A percentile compares a stretch with the other conserved stretches of the same genome.
phyloP scores from a whole-genome alignment of 1,284 basidiomycete genomes.

The Fistulinella cinereoalba region DNA sequence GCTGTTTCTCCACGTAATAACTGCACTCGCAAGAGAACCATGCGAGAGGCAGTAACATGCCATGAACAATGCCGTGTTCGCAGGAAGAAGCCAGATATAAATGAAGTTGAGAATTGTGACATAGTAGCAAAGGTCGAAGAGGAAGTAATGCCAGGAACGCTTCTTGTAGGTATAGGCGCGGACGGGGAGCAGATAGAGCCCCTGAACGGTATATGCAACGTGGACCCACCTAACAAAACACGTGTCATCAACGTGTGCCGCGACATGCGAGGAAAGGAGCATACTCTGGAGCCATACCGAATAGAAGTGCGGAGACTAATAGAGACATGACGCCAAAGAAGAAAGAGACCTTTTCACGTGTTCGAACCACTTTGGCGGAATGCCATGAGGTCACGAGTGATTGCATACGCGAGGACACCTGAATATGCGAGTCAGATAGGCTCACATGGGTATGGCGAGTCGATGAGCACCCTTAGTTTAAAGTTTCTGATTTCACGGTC shows the following conservation, averaged over 20 bases:
- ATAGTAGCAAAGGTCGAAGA: conserved; percentile 92
- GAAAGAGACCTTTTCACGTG: conserved; percentile 89
- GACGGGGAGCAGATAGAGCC: conserved; percentile 74
- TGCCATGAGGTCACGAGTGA: conserved; percentile 77
- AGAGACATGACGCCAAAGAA: conserved; percentile 89
- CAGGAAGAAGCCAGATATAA: conserved; percentile 83
- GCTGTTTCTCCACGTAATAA: conserved; percentile 95
- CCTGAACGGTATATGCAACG: conserved; percentile 73
- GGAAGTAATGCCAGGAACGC: conserved; percentile 89
- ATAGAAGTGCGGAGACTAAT: conserved; percentile 79
- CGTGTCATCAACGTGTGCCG: conserved; percentile 8
- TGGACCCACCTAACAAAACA: conserved; percentile 67
- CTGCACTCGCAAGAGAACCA: conserved; percentile 86
- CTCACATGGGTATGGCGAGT: background rate
- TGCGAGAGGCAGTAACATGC: conserved; percentile 87
- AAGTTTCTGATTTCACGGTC: conserved; percentile 84
- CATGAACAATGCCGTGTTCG: conserved; percentile 71
- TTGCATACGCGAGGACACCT: conserved; percentile 77
- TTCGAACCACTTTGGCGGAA: conserved; percentile 87
- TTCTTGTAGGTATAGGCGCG: conserved; percentile 85
- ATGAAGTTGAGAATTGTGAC: conserved; percentile 86
- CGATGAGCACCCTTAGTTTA: conserved; percentile 51
- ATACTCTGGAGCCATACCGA: conserved; percentile 80
- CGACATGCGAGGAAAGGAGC: background rate
- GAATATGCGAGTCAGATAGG: conserved; percentile 10